Conservation (phyloP, 2,329 filamentous ascomycete genomes). For the Colletotrichum kahawae region DNA sequence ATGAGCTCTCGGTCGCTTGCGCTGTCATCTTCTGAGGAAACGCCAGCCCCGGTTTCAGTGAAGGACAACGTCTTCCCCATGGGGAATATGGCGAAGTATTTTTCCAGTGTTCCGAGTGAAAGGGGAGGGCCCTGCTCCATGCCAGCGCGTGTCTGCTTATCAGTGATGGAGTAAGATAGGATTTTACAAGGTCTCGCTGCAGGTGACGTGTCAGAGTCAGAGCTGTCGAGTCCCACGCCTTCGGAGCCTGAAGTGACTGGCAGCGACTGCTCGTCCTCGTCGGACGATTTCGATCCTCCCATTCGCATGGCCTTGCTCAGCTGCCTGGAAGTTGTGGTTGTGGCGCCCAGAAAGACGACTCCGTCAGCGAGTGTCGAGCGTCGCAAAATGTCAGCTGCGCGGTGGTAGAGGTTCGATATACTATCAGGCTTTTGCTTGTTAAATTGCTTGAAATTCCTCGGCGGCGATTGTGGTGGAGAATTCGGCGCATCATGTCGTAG, state of each 20-base stretch:
- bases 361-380: constrained; percentile 35
- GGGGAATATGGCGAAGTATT: constrained; percentile 33
- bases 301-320: not conserved
- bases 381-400: constrained; percentile 33
- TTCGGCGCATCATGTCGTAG: not conserved
- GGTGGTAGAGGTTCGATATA: constrained; percentile 29
- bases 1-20: constrained; percentile 29
- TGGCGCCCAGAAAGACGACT: constrained; percentile 34
- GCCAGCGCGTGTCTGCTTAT: constrained; percentile 26
- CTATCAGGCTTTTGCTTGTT: constrained; percentile 23
- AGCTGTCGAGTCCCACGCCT: constrained; percentile 28
- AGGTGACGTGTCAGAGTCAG: constrained; percentile 32
- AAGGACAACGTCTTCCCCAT: constrained; percentile 35
- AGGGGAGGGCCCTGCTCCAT: constrained; percentile 32
- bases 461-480: not conserved
- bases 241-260: constrained; percentile 25
- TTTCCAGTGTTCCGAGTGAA: constrained; percentile 32
- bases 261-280: constrained; percentile 24
- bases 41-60: constrained; percentile 29
- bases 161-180: constrained; percentile 31
- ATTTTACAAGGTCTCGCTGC: constrained; percentile 31
- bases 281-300: constrained; percentile 3
- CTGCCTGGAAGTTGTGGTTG: constrained; percentile 22
- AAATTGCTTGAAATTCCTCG: not conserved
- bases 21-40: constrained; percentile 36